Percentiles rank a stretch among this genome's conserved stretches.
phyloP scores from a whole-genome alignment of 306 rosid species.

The Pachyrhizus erosus region DNA sequence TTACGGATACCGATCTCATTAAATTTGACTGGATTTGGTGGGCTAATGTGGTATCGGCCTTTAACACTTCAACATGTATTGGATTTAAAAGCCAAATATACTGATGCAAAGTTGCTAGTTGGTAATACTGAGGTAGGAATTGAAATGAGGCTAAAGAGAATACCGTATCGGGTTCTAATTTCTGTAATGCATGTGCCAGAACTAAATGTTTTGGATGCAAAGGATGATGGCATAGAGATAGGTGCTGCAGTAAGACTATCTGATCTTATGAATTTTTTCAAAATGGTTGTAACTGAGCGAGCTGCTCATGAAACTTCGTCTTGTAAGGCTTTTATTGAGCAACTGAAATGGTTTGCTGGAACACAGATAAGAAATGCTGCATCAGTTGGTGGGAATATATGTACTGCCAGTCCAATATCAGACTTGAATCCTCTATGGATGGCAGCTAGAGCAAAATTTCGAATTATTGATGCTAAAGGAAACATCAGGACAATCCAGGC shows the following conservation, averaged over 20 bases:
- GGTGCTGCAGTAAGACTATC: slow-evolving; percentile 93
- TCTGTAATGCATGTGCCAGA: slow-evolving; percentile 80
- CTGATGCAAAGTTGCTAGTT: slow-evolving; percentile 82
- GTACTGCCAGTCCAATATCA: slow-evolving; percentile 98
- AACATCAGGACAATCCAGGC: slow-evolving; percentile 69
- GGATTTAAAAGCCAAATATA: slow-evolving; percentile 73
- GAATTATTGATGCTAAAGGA: slow-evolving; percentile 71
- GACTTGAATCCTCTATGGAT: slow-evolving; percentile 98
- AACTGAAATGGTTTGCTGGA: slow-evolving; percentile 99
- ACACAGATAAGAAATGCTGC: slow-evolving; percentile 89
- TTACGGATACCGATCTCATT: slow-evolving; percentile 61
- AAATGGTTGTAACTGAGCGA: slow-evolving; percentile 65
- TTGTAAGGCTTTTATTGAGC: slow-evolving; percentile 85
- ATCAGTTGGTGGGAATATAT: slow-evolving; percentile 91
- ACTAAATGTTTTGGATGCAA: slow-evolving; percentile 66
- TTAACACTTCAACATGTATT: slow-evolving; percentile 69
- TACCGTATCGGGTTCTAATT: slow-evolving; percentile 70
- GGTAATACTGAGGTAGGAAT: slow-evolving; percentile 98
- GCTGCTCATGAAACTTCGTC: slow-evolving; percentile 73
- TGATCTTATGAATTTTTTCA: slow-evolving; percentile 65
- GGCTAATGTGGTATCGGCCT: slow-evolving; percentile 88
- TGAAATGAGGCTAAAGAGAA: slow-evolving; percentile 85
- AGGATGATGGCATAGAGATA: slow-evolving; percentile 78
- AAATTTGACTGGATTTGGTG: slow-evolving; percentile 76
- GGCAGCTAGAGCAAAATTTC: slow-evolving; percentile 82